Percentiles rank a stretch among this genome's conserved stretches.
Conservation (phyloP, 2,329 filamentous ascomycete genomes). For the Coleophoma crateriformis region DNA sequence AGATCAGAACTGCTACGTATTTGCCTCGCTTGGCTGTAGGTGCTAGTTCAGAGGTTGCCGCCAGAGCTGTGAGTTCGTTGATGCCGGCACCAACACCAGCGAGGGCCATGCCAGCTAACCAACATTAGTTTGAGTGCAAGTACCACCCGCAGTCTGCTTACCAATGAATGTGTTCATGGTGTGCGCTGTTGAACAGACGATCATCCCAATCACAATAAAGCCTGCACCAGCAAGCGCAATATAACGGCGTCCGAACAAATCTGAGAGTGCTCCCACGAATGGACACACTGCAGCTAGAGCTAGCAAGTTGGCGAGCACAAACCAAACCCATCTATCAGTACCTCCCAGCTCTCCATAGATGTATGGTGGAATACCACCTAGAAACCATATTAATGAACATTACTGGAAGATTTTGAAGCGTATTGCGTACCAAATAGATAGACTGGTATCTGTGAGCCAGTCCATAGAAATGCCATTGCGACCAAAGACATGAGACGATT, state of each 20-base stretch:
- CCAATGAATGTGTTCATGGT: conserved; percentile 19
- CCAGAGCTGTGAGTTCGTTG: conserved; percentile 59
- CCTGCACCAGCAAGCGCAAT: conserved; percentile 9
- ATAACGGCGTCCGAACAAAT: conserved; percentile 12
- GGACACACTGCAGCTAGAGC: conserved; percentile 11
- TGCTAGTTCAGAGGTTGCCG: conserved; percentile 59
- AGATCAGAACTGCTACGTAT: conserved; percentile 49
- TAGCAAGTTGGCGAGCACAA: conserved; percentile 37
- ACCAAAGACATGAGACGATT: conserved; percentile 54
- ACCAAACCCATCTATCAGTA: conserved; percentile 25
- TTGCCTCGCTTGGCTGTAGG: conserved; percentile 53
- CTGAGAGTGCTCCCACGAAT: conserved; percentile 15
- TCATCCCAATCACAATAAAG: conserved; percentile 7
- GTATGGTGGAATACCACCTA: conserved; percentile 39
- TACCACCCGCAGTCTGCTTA: conserved; percentile 17
- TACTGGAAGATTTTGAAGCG: background rate
- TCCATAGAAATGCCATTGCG: conserved; percentile 56
- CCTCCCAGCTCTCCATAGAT: conserved; percentile 54
- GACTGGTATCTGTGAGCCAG: conserved; percentile 54
- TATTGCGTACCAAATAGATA: conserved; percentile 37
- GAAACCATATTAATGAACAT: conserved; percentile 1
- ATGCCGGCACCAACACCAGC: conserved; percentile 58
- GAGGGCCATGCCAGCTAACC: conserved; percentile 37
- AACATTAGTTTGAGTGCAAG: conserved; percentile 1
- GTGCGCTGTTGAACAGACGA: conserved; percentile 11